A percentile compares a stretch with the other conserved stretches of the same genome.
phyloP scores from a whole-genome alignment of 495 filamentous ascomycete species.

The Haplographium delicatum region DNA sequence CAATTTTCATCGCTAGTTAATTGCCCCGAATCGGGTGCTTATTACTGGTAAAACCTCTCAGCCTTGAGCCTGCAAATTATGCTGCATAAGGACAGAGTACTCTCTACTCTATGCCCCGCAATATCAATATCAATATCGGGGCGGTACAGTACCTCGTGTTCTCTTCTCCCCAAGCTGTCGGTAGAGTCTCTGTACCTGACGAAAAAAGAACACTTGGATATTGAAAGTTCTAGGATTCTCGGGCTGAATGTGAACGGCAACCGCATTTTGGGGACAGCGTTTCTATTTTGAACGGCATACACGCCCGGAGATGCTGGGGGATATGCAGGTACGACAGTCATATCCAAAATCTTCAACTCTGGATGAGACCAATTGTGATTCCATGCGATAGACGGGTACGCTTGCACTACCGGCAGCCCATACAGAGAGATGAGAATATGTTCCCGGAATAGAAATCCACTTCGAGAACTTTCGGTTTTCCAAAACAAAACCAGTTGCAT shows the following conservation, averaged over 20 bases:
- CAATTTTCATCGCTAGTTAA: background rate
- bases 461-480: too few species aligned
- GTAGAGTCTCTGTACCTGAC: background rate
- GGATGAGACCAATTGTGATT: too few species aligned
- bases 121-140: too few species aligned
- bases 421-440: too few species aligned
- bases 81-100: background rate
- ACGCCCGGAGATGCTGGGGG: background rate
- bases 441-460: too few species aligned
- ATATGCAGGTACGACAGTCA: background rate
- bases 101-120: too few species aligned
- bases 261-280: background rate
- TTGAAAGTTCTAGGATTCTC: background rate
- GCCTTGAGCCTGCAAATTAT: slow-evolving; percentile 5
- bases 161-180: too few species aligned
- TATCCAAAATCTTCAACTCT: too few species aligned
- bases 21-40: slow-evolving; percentile 11
- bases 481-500: too few species aligned
- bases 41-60: slow-evolving; percentile 9
- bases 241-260: background rate
- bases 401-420: background rate
- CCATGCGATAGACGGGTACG: background rate
- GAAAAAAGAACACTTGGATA: background rate
- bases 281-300: background rate
- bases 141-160: too few species aligned